Evolutionary conservation across 805 yeast genomes (phyloP).

Genomic region (Naumovozyma castellii): DNA sequence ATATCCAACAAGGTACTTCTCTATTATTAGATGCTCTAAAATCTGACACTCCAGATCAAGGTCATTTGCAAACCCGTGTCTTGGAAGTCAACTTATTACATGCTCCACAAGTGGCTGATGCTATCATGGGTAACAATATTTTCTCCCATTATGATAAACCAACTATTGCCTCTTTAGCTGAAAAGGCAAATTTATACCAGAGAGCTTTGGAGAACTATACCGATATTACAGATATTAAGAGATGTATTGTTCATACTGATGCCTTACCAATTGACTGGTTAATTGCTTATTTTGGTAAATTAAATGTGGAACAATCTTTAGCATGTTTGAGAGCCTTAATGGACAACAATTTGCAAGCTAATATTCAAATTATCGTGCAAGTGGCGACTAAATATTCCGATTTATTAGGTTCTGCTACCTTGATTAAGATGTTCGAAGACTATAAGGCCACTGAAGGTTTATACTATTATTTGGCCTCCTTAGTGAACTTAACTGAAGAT

Average conservation of each 20-base stretch:
- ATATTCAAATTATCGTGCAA: constrained; percentile 87
- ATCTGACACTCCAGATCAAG: constrained; percentile 88
- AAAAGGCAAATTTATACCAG: constrained; percentile 90
- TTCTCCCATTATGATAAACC: constrained; percentile 93
- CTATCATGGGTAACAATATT: constrained; percentile 91
- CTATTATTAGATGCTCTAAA: constrained; percentile 90
- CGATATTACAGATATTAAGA: constrained; percentile 88
- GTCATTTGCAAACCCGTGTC: constrained; percentile 88
- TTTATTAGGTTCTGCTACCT: constrained; percentile 72
- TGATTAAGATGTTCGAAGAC: constrained; percentile 88
- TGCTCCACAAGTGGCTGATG: constrained; percentile 99
- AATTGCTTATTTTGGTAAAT: constrained; percentile 82
- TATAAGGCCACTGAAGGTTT: constrained; percentile 87
- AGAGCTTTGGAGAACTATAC: constrained; percentile 95
- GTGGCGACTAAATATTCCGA: constrained; percentile 96
- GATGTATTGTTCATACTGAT: constrained; percentile 82
- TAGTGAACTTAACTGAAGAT: constrained; percentile 89
- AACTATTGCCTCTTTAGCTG: constrained; percentile 84
- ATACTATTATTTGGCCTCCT: constrained; percentile 85
- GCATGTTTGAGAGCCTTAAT: constrained; percentile 82
- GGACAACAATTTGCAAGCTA: constrained; percentile 68
- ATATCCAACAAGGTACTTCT: constrained; percentile 96
- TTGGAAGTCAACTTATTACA: constrained; percentile 86
- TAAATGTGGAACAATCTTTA: constrained; percentile 87
- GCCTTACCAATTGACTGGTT: constrained; percentile 89